Evolutionary conservation across 257 asterid genomes (phyloP).

Genomic region (Voacanga thouarsii): DNA sequence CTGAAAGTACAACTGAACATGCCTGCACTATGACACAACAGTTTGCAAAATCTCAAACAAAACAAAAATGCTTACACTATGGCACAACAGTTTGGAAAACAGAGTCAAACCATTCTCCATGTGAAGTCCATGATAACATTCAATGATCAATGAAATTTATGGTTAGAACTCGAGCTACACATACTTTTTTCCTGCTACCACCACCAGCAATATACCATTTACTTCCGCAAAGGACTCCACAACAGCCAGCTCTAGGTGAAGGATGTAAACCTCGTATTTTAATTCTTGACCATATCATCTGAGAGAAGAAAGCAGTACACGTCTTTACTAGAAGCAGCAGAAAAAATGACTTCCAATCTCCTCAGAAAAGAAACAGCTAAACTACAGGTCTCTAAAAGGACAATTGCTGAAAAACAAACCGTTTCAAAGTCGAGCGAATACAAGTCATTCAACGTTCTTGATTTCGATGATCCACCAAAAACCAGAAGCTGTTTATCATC

Average conservation of each 20-base stretch:
- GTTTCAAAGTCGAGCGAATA: constrained; percentile 92
- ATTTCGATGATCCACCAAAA: constrained; percentile 89
- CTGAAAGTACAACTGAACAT: background rate
- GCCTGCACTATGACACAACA: background rate
- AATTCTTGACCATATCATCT: constrained; percentile 96
- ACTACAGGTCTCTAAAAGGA: background rate
- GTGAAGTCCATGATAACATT: background rate
- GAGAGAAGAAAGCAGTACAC: constrained; percentile 20
- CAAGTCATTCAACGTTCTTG: constrained; percentile 86
- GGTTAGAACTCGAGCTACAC: constrained; percentile 6
- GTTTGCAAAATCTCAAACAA: background rate
- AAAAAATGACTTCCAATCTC: background rate
- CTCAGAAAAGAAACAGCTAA: background rate
- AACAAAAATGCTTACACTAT: background rate
- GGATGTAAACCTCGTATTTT: constrained; percentile 90
- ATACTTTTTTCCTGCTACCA: constrained; percentile 87
- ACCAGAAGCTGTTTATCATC: constrained; percentile 79
- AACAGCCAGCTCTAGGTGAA: constrained; percentile 96
- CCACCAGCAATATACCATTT: constrained; percentile 98
- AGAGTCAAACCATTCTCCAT: background rate
- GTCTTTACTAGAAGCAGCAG: background rate
- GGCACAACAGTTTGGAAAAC: background rate
- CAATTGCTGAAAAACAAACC: constrained; percentile 42
- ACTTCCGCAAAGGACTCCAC: constrained; percentile 90
- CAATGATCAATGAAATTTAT: background rate